Percentiles rank a stretch among this genome's conserved stretches.
These are phyloP conservation scores for Closterium sp. DNA, from an alignment of 139 green algal species.

Conservation along the genomic window DNA sequence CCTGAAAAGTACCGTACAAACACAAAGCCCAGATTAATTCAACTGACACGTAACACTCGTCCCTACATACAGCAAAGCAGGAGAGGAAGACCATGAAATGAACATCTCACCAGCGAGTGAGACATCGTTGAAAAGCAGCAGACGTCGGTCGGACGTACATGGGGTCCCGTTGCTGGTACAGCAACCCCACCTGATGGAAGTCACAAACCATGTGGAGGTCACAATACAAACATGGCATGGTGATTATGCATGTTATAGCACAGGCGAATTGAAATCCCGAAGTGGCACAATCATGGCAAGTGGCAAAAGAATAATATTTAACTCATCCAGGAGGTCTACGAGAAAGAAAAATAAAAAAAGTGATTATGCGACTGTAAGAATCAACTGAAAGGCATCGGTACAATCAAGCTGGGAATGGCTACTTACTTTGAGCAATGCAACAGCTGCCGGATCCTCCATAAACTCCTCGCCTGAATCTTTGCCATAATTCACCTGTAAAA, in stretches of 20 bases:
- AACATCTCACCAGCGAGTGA: background rate
- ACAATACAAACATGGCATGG: too few species aligned
- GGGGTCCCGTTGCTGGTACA: constrained; percentile 5
- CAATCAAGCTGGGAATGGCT: background rate
- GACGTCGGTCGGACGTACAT: background rate
- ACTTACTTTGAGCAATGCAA: background rate
- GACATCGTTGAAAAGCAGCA: background rate
- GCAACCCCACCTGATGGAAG: background rate
- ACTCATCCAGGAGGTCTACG: too few species aligned
- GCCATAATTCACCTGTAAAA: background rate
- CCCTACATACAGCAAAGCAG: too few species aligned
- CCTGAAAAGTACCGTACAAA: background rate
- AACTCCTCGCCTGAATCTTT: background rate
- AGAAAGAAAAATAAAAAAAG: background rate
- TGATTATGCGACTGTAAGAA: background rate
- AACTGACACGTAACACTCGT: too few species aligned
- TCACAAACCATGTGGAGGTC: too few species aligned
- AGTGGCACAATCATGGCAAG: too few species aligned
- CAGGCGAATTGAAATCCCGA: too few species aligned
- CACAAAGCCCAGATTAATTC: too few species aligned
- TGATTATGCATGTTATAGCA: too few species aligned
- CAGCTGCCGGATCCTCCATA: background rate
- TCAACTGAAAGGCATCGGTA: too few species aligned
- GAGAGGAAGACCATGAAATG: too few species aligned
- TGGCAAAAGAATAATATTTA: too few species aligned